Evolutionary conservation across 805 yeast species (phyloP).

Genomic region (Kazachstania bromeliacearum): DNA sequence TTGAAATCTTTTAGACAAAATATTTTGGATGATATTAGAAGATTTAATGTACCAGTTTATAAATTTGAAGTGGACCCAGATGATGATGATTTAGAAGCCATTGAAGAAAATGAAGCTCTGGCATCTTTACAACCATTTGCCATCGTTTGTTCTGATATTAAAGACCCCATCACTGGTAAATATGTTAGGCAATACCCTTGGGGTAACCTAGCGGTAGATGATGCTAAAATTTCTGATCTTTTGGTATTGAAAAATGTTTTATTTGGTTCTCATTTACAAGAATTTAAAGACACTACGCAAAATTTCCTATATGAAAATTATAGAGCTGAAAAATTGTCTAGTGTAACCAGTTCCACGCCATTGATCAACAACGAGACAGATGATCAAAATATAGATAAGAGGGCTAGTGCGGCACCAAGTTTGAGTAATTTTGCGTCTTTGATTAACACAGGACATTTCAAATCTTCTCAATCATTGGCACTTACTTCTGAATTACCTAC

Average conservation of each 20-base stretch:
- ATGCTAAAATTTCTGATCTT: slow-evolving; percentile 45
- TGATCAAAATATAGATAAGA: slow-evolving; percentile 7
- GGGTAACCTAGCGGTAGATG: slow-evolving; percentile 44
- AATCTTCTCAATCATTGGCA: slow-evolving; percentile 24
- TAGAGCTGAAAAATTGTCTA: slow-evolving; percentile 65
- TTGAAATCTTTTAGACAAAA: slow-evolving; percentile 49
- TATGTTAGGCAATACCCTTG: slow-evolving; percentile 67
- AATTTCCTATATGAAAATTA: slow-evolving; percentile 68
- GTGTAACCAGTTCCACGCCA: slow-evolving; percentile 33
- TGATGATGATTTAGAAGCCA: slow-evolving; percentile 60
- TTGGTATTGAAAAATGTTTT: slow-evolving; percentile 54
- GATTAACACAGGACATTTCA: slow-evolving; percentile 28
- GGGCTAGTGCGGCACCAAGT: slow-evolving; percentile 29
- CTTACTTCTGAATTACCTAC: slow-evolving; percentile 18
- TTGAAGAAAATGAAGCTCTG: slow-evolving; percentile 57
- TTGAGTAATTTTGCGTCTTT: slow-evolving; percentile 30
- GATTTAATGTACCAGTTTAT: slow-evolving; percentile 62
- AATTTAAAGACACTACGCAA: slow-evolving; percentile 72
- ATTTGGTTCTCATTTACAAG: slow-evolving; percentile 76
- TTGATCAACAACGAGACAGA: not conserved
- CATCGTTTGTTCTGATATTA: slow-evolving; percentile 54
- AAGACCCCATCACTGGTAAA: slow-evolving; percentile 41
- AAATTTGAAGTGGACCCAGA: slow-evolving; percentile 64
- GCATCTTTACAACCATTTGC: slow-evolving; percentile 69
- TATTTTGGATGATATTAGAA: slow-evolving; percentile 53